These are phyloP conservation scores for Aegilops speltoides DNA, from an alignment of 176 grass and related monocot genomes.

Conservation along the genomic window DNA sequence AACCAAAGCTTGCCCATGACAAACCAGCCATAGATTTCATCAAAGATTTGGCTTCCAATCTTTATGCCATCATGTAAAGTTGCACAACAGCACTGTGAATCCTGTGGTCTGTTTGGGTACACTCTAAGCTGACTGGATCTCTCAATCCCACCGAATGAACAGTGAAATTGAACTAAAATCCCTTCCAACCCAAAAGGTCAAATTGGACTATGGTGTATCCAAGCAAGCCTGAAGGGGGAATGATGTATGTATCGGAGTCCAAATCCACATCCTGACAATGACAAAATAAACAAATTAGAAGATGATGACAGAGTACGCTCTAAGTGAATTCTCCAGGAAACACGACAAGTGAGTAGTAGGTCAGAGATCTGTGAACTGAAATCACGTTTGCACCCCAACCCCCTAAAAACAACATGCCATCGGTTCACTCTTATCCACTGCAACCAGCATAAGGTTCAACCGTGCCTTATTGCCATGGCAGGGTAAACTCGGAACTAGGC, in stretches of 20 bases:
- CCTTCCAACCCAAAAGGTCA: not conserved
- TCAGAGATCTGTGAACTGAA: not conserved
- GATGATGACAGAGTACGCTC: not conserved
- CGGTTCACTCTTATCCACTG: not conserved
- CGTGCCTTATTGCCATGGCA: not conserved
- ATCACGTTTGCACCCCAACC: not conserved
- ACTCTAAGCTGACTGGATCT: not conserved
- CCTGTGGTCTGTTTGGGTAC: not conserved
- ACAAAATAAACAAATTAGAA: not conserved
- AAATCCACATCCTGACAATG: not conserved
- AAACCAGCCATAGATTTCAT: not conserved
- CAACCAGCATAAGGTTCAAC: not conserved
- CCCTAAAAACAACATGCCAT: not conserved
- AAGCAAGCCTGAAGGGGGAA: not conserved
- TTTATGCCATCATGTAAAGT: not conserved
- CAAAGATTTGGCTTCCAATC: not conserved
- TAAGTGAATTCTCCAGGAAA: not conserved
- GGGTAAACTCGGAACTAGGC: not conserved
- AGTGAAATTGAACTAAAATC: not conserved
- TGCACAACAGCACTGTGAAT: not conserved
- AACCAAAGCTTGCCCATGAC: constrained; percentile 12
- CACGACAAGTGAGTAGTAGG: not conserved
- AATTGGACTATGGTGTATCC: not conserved
- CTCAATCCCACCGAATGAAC: not conserved
- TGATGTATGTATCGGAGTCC: not conserved